Base-by-base conservation (phyloP, 768 basidiomycete genomes). In the Naganishia antarctica region DNA sequence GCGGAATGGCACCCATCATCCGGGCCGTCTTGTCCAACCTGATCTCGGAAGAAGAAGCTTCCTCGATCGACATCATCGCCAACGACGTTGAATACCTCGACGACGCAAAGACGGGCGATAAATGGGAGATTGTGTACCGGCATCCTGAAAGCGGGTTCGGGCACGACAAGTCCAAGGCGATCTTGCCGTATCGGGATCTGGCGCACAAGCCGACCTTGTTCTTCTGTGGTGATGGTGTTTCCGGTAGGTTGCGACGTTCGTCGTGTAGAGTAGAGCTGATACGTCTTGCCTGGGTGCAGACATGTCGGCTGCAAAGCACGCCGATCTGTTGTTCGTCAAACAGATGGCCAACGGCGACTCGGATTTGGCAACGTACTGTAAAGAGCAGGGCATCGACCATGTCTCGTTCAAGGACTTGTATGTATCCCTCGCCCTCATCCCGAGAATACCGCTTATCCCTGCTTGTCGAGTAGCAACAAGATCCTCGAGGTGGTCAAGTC, bases 191-290 rank as follows among this genome's bases (percentile, higher is more conserved):
- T 79, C 82, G 86, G n/a, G 79, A 81, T 44, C 81, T 93, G 45
- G 70, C 80, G 6, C 45, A 60, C 49, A 84, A 86, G 4, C 94
- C 96, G 2, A 86, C 83, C 1, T 80, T 94, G 11, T 94, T 99
- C 79, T 99, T 96, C 84, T 93, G 96, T 68, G 96, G 96, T 0
- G 96, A 99, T 75, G 96, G 96, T 34, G 96, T 96, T 53, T 92
- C 90, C 62, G 91, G 91, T 89, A 60, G 44, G 83, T 79, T 37
- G 1, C 1, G 32, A 29, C 26, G 12, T n/a, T 63, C 11, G 23
- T n/a, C 47, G 15, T n/a, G 23, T 13, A n/a, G 9, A 15, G n/a
- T 13, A 26, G 32, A 12, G 25, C 41, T 15, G 49, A 31, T 6
- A 43, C 13, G 18, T 7, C 15, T 15, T 21, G 25, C 48, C 29